Evolutionary conservation across 768 basidiomycete species (phyloP), one percentile per base, ranked within the genome.

Genomic region (Heimioporus sp.): DNA sequence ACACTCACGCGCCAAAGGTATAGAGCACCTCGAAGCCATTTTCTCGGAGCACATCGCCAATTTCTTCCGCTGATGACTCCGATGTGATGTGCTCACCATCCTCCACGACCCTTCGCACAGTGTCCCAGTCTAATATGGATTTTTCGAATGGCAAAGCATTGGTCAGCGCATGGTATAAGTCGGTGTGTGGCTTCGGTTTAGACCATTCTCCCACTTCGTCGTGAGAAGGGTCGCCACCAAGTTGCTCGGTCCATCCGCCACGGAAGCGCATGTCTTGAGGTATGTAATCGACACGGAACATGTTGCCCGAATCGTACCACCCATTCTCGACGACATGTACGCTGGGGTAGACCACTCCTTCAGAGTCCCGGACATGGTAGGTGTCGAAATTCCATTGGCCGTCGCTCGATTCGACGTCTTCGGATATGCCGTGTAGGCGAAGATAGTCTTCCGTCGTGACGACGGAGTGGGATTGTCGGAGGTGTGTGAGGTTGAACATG

Each of bases 401-500:
- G 41, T 65, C 66, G 20, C 65, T 61, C 38, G 65, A 62, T 55
- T 79, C 78, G 19, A 57, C 20, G 16, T 57, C 54, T 3, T 60
- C 55, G 5, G 68, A 64, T 13, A 72, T 65, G 21, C 66, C 65
- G 36, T 79, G 73, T 28, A 78, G 60, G 13, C 71, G 68, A 54
- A 79, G 61, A 54, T 74, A 79, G 16, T 78, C 78, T 5, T 70
- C 60, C 17, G 68, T 65, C 2, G 73, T 72, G 53, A 78, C 58
- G 31, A 78, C 68, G 10, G 72, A 56, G 31, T 77, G 69, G 0
- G 62, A 57, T 39, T 61, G 52, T 34, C 65, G 72, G 17, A 78
- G 64, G 52, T 70, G 68, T 2, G 75, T 68, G 13, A 78, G 42
- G 58, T 79, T 73, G 51, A 78, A 64, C 78, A 78, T 78, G 52